Evolutionary conservation across 2,329 filamentous ascomycete genomes (phyloP).

Genomic region (Saccharata proteae): DNA sequence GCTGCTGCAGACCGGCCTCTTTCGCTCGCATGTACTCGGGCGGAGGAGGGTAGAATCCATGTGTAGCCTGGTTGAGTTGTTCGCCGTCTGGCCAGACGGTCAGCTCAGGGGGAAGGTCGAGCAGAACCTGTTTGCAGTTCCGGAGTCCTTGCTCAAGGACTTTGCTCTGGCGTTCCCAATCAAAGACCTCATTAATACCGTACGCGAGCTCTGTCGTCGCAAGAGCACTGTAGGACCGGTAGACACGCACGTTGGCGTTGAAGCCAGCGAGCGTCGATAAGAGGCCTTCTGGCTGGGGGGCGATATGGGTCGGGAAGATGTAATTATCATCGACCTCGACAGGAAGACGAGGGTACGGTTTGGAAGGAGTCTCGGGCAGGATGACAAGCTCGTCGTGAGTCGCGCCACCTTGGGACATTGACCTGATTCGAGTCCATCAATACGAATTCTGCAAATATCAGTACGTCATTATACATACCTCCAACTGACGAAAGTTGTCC

Average conservation of each 20-base stretch:
- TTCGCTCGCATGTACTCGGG: constrained; percentile 11
- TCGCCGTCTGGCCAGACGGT: constrained; percentile 39
- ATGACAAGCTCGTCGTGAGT: constrained; percentile 61
- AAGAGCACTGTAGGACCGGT: constrained; percentile 66
- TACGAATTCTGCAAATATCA: constrained; percentile 2
- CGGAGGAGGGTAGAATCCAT: constrained; percentile 11
- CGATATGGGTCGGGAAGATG: constrained; percentile 59
- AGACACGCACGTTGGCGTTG: constrained; percentile 66
- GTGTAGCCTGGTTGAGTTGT: constrained; percentile 13
- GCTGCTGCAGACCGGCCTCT: too few species aligned
- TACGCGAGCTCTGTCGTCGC: constrained; percentile 74
- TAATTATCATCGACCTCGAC: constrained; percentile 75
- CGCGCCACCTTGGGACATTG: constrained; percentile 65
- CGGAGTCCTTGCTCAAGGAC: constrained; percentile 60
- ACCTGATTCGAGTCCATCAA: constrained; percentile 32
- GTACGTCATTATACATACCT: constrained; percentile 39
- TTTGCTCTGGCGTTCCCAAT: constrained; percentile 64
- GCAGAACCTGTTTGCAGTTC: constrained; percentile 56
- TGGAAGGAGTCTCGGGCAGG: constrained; percentile 60
- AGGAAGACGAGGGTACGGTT: constrained; percentile 69
- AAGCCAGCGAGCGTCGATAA: constrained; percentile 68
- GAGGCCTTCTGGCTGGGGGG: constrained; percentile 54
- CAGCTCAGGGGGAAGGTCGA: constrained; percentile 57
- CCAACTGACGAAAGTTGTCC: constrained; percentile 66
- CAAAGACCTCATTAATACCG: constrained; percentile 62